Conservation (phyloP, 2,329 filamentous ascomycete species). For the Pseudogymnoascus sp. region DNA sequence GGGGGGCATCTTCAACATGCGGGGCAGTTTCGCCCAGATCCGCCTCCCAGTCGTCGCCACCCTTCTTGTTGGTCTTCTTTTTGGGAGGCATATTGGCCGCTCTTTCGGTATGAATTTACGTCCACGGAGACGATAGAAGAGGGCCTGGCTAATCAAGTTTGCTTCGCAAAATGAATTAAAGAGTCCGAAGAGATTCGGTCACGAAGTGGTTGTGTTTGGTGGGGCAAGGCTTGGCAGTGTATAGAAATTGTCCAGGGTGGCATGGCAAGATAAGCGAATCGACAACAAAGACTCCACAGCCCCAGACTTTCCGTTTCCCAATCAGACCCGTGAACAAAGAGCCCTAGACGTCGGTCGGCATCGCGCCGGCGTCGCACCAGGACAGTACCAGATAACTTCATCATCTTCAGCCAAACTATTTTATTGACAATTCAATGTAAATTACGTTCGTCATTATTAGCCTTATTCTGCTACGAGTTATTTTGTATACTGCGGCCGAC, state of each 20-base stretch:
- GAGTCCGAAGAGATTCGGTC: neutral
- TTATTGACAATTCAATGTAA: neutral
- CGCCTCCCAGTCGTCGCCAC: conserved; percentile 87
- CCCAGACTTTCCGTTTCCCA: neutral
- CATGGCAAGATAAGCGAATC: conserved; percentile 8
- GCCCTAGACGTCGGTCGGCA: neutral
- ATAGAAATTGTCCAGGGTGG: conserved; percentile 5
- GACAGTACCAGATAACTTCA: neutral
- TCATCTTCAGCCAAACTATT: neutral
- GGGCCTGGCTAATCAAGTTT: neutral
- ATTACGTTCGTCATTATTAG: neutral
- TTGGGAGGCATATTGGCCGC: conserved; percentile 70
- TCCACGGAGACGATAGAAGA: neutral
- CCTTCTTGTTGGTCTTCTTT: conserved; percentile 85
- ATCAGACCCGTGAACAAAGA: neutral
- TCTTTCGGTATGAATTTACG: neutral
- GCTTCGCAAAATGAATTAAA: neutral
- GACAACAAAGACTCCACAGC: conserved; percentile 2
- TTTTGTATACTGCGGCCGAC: neutral
- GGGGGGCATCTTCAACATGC: conserved; percentile 36
- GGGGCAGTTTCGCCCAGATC: conserved; percentile 72
- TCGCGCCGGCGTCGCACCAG: neutral
- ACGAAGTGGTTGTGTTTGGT: conserved; percentile 7
- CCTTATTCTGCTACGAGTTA: neutral
- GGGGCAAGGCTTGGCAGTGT: conserved; percentile 1